A percentile compares a stretch with the other conserved stretches of the same genome.
phyloP scores from a whole-genome alignment of 2,329 filamentous ascomycete genomes.

The Sordariomycetes sp. region DNA sequence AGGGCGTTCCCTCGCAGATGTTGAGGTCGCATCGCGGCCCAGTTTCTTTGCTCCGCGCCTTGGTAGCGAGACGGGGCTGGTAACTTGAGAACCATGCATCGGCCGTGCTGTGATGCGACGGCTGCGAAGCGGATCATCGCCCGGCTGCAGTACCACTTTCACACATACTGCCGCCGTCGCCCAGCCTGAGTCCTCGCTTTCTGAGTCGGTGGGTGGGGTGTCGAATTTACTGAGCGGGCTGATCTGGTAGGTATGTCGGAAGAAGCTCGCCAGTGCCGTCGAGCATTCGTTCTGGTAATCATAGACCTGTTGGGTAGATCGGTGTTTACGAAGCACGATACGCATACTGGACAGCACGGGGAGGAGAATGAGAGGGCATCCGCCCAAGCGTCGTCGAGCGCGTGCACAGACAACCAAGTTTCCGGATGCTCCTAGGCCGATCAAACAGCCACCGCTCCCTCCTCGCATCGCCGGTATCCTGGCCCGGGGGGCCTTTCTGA shows the following conservation, averaged over 20 bases:
- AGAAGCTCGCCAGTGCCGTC: too few relatives aligned
- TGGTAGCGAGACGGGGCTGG: neutral
- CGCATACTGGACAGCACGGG: too few relatives aligned
- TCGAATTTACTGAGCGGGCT: neutral
- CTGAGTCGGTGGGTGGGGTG: too few relatives aligned
- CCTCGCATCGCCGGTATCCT: neutral
- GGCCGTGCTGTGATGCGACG: neutral
- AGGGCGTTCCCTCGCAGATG: neutral
- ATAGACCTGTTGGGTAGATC: too few relatives aligned
- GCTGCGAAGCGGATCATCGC: neutral
- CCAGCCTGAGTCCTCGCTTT: too few relatives aligned
- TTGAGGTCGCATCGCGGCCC: too few relatives aligned
- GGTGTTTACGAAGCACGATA: neutral
- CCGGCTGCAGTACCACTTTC: too few relatives aligned
- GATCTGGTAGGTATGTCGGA: neutral
- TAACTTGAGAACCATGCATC: neutral
- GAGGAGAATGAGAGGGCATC: neutral
- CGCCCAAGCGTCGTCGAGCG: neutral
- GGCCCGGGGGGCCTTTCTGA: neutral
- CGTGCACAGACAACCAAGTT: neutral
- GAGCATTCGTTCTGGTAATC: too few relatives aligned
- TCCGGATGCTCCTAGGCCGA: neutral
- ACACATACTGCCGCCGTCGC: too few relatives aligned
- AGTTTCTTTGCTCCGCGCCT: neutral
- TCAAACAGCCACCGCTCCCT: constrained; percentile 1